These are phyloP conservation scores for Pichia scutulata DNA, from an alignment of 805 yeast genomes.

Conservation along the genomic window DNA sequence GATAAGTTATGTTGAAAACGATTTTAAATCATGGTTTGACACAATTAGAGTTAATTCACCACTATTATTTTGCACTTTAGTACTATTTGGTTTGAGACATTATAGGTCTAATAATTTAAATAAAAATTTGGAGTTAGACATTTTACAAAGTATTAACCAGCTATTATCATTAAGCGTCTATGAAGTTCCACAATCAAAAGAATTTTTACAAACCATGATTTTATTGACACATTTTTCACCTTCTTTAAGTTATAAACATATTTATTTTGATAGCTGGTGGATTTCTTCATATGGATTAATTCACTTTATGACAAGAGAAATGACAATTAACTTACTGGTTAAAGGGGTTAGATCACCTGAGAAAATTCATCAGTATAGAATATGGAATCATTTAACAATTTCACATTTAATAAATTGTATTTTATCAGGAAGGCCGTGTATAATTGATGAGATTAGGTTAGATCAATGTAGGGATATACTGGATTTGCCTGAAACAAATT, in stretches of 20 bases:
- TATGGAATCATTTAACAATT: conserved; percentile 64
- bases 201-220: conserved; percentile 57
- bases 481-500: conserved; percentile 52
- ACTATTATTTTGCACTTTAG: conserved; percentile 53
- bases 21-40: conserved; percentile 9
- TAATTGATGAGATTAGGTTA: conserved; percentile 52
- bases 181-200: conserved; percentile 34
- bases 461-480: conserved; percentile 53
- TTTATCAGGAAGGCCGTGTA: conserved; percentile 60
- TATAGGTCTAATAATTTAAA: conserved; percentile 7
- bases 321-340: conserved; percentile 22
- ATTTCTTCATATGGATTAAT: conserved; percentile 57
- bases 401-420: conserved; percentile 58
- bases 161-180: conserved; percentile 40
- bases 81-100: conserved; percentile 50
- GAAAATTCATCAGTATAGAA: conserved; percentile 41
- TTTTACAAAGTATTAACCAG: conserved; percentile 38
- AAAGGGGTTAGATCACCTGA: conserved; percentile 20
- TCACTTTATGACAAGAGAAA: conserved; percentile 49
- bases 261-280: conserved; percentile 63
- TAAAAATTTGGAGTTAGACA: conserved; percentile 21
- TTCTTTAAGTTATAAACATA: conserved; percentile 44
- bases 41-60: conserved; percentile 42
- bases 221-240: conserved; percentile 52
- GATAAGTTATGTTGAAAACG: conserved; percentile 30